Percentiles rank a stretch among this genome's conserved stretches.
phyloP scores from a whole-genome alignment of 148 eudicot species.

The Tetragonia tetragonoides region DNA sequence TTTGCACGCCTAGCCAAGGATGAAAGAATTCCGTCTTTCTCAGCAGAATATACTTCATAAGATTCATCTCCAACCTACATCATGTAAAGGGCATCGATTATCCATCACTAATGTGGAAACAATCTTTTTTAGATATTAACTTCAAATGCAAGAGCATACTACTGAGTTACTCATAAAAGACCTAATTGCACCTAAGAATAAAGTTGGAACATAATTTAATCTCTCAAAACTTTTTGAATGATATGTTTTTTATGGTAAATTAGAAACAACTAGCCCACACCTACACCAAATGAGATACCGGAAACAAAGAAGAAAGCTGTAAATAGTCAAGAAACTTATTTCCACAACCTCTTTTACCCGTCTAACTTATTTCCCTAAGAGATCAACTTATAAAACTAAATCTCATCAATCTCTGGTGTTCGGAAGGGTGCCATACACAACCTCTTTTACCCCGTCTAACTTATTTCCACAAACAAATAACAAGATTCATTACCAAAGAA shows the following conservation, averaged over 20 bases:
- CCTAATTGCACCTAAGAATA: background rate
- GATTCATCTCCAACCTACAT: slow-evolving; percentile 91
- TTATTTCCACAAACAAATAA: background rate
- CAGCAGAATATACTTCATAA: slow-evolving; percentile 62
- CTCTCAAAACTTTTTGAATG: background rate
- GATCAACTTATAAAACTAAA: background rate
- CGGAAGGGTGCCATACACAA: background rate
- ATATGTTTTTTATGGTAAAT: background rate
- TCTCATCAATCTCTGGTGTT: background rate
- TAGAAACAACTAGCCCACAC: background rate
- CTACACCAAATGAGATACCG: background rate
- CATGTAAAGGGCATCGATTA: background rate
- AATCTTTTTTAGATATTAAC: background rate
- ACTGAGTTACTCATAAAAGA: background rate
- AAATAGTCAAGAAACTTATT: background rate
- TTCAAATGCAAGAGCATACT: background rate
- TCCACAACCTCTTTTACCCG: background rate
- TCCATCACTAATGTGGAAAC: background rate
- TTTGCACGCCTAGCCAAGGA: slow-evolving; percentile 89
- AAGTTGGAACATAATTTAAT: background rate
- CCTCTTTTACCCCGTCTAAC: background rate
- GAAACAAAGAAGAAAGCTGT: background rate
- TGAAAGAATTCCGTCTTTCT: slow-evolving; percentile 85
- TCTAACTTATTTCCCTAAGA: background rate
- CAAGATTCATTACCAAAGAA: background rate